Base-by-base conservation (phyloP, 208 protist genomes). In the Leishmania turanica region DNA sequence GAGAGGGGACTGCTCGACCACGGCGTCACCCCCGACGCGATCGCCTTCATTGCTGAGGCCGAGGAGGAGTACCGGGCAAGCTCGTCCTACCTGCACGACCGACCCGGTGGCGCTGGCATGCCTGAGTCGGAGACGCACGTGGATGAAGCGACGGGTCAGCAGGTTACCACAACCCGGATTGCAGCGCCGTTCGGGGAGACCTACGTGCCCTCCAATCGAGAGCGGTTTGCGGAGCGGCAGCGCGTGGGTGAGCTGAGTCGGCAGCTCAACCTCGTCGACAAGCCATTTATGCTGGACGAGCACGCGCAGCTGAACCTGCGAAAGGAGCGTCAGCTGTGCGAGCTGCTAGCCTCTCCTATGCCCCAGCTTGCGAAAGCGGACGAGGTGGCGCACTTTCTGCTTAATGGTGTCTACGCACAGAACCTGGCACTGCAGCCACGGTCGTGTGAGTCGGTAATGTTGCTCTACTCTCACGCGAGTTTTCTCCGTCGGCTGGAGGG, bases 51-150 rank as follows among this genome's bases (percentile, higher is more conserved):
- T 40, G 92, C 94, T 31, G 90, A 93, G 76, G 92, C 91, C 15
- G 94, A 96, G 72, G 86, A 51, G 71, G 88, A 92, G 79, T 97
- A 97, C 75, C 79, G 82, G n/a, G 84, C 81, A 21, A 96, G 88
- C 81, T 87, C 86, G 1, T 77, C 77, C 31, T 86, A 89, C 74
- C 80, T 95, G 56, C 88, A 95, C 69, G 49, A 75, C n/a, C 34
- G 76, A 7, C 86, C 89, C 45, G 74, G 78, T 62, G 70, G 84
- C 69, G 17, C 77, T 19, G 49, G 66, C 17, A 47, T 82, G 17
- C 82, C 83, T 13, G 86, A 88, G 68, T 80, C 74, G n/a, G 68
- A 83, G 19, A 79, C 76, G 54, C 85, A 72, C 64, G 54, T 87
- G 17, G 83, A 96, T 74, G 69, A 66, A 21, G 54, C 49, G 45